Base-by-base conservation (phyloP, 176 grass and related monocot species). In the Oryza nivara region DNA sequence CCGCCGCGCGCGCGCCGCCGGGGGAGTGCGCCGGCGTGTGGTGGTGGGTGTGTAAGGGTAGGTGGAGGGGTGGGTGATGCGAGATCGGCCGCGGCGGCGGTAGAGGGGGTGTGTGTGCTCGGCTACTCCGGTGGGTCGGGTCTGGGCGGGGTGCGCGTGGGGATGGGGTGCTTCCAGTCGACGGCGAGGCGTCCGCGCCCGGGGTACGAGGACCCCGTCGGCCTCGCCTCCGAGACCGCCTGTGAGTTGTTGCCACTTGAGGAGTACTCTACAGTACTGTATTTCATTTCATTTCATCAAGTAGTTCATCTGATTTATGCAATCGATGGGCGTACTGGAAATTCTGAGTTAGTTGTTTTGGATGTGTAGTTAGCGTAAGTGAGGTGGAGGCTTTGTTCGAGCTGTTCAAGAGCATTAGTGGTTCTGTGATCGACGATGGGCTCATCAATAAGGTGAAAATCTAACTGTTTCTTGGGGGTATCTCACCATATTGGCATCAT, bases 341-440 rank as follows among this genome's bases (percentile, higher is more conserved):
- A 5, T 8, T 76, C 32, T 76, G 4, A 45, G 17, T 64, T 51
- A 47, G 20, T 47, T 67, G 32, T 84, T 67, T 77, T 67, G 65
- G 23, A 43, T 60, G 10, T 87, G 20, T 46, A 98, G 93, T 98
- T 76, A 98, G 91, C 67, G 91, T 95, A 40, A 98, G 93, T 73
- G 96, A 98, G 65, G 96, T 98, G 32, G 93, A 98, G 35, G 96
- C 93, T 11, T 83, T 98, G 10, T 98, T 98, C 77, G 96, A 95
- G 83, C 83, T 98, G 68, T 98, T 93, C 91, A 98, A 94, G 85
- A 98, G 91, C 83, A 98, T 98, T 76, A 98, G 93, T 60, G 86
- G 93, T 87, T 98, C 96, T 0, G 82, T 98, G 40, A 87, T 95
- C 22, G 93, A 98, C 20, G 96, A 98, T 75, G 96, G 93, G 19